Conservation (phyloP, 225 moss, liverwort and hornwort genomes). For the Sphagnum tenellum region DNA sequence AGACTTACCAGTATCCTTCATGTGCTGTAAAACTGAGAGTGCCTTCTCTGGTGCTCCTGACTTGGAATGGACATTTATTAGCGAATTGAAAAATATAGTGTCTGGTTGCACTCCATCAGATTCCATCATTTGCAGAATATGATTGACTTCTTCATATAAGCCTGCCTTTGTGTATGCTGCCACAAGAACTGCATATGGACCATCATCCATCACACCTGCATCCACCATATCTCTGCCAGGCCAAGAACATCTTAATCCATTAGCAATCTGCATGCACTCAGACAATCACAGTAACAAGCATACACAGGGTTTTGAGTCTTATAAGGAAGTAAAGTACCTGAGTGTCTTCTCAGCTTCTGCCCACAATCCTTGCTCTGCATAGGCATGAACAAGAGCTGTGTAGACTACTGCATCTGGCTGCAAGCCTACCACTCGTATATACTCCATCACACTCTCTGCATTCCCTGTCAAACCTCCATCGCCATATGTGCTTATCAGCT, state of each 20-base stretch:
- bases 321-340: slow-evolving; percentile 23
- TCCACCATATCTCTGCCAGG: slow-evolving; percentile 37
- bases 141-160: slow-evolving; percentile 22
- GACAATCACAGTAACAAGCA: too few relatives aligned
- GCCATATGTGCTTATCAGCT: slow-evolving; percentile 54
- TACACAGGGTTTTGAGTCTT: too few relatives aligned
- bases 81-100: slow-evolving; percentile 33
- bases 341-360: slow-evolving; percentile 45
- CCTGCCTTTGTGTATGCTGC: slow-evolving; percentile 57
- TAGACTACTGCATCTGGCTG: slow-evolving; percentile 53
- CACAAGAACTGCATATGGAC: slow-evolving; percentile 49
- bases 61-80: slow-evolving; percentile 50
- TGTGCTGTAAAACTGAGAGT: slow-evolving; percentile 38
- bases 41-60: slow-evolving; percentile 46
- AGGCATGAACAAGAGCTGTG: slow-evolving; percentile 57
- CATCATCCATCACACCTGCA: slow-evolving; percentile 43
- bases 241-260: background rate
- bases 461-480: slow-evolving; percentile 39
- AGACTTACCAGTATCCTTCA: slow-evolving; percentile 36
- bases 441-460: slow-evolving; percentile 48
- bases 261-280: background rate
- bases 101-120: slow-evolving; percentile 31
- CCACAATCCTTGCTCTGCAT: slow-evolving; percentile 46
- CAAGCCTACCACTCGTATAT: slow-evolving; percentile 45
- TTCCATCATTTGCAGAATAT: slow-evolving; percentile 35